Percentiles rank a stretch among this genome's conserved stretches.
Conservation (phyloP, 2,329 filamentous ascomycete genomes). For the Rhynchosporium secalis region DNA sequence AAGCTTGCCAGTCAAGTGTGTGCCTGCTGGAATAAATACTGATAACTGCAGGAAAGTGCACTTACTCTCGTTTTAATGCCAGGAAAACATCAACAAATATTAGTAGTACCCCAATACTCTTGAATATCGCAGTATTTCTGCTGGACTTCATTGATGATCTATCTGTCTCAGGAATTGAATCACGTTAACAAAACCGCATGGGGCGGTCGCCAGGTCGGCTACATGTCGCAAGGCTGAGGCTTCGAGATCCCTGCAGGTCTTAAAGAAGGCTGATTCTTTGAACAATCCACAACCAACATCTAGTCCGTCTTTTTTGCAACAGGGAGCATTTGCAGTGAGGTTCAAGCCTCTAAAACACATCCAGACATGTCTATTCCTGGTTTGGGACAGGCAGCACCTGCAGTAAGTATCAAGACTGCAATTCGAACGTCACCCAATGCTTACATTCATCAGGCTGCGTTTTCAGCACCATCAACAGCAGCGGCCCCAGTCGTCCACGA, state of each 20-base stretch:
- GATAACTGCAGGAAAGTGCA: no score
- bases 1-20: no score
- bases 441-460: conserved; percentile 31
- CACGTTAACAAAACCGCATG: conserved; percentile 6
- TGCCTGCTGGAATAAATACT: no score
- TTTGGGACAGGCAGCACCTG: conserved; percentile 65
- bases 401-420: conserved; percentile 46
- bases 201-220: neutral
- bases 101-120: no score
- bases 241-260: conserved; percentile 15
- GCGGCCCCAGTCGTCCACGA: conserved; percentile 48
- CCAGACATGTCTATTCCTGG: conserved; percentile 69
- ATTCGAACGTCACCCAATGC: conserved; percentile 1
- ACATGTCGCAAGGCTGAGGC: conserved; percentile 27
- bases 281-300: neutral
- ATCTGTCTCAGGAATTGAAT: neutral
- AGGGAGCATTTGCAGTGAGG: no score
- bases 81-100: no score
- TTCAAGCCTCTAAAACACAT: conserved; percentile 10
- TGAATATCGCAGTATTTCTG: no score
- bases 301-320: no score
- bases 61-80: no score
- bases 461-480: conserved; percentile 36
- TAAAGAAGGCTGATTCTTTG: conserved; percentile 12
- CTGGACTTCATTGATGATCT: neutral